These are phyloP conservation scores for Letharia lupina DNA, from an alignment of 495 filamentous ascomycete species.

Conservation along the genomic window DNA sequence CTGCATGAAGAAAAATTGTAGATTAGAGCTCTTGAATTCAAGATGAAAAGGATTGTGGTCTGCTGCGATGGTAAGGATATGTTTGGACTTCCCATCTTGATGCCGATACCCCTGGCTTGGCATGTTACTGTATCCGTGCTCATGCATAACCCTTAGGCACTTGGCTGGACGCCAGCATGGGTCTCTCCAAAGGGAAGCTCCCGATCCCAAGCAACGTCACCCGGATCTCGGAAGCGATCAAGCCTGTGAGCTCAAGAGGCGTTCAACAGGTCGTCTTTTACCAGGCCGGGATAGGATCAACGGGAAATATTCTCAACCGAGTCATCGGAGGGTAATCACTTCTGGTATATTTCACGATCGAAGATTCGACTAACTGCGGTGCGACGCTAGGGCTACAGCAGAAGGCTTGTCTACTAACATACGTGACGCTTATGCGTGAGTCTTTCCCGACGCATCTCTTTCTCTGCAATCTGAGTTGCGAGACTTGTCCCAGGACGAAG, in stretches of 20 bases:
- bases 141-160: slow-evolving; percentile 10
- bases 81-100: background rate
- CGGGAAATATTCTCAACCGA: slow-evolving; percentile 18
- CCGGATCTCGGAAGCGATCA: slow-evolving; percentile 35
- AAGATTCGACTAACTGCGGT: slow-evolving; percentile 10
- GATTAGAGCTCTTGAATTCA: background rate
- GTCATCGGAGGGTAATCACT: slow-evolving; percentile 21
- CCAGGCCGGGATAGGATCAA: slow-evolving; percentile 45
- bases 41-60: slow-evolving; percentile 23
- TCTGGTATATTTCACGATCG: slow-evolving; percentile 1
- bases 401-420: slow-evolving; percentile 15
- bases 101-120: background rate
- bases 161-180: slow-evolving; percentile 23
- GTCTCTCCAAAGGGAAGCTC: slow-evolving; percentile 22
- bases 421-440: slow-evolving; percentile 9
- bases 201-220: slow-evolving; percentile 41
- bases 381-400: background rate
- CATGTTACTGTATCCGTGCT: background rate
- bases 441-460: background rate
- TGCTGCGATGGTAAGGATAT: slow-evolving; percentile 22
- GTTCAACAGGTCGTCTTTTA: slow-evolving; percentile 48
- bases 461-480: slow-evolving; percentile 22
- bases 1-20: background rate
- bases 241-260: slow-evolving; percentile 26
- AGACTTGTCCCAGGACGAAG: background rate